Evolutionary conservation across 1,284 basidiomycete genomes (phyloP), one percentile per base, ranked within the genome.

Genomic region (Thelephora terrestris): DNA sequence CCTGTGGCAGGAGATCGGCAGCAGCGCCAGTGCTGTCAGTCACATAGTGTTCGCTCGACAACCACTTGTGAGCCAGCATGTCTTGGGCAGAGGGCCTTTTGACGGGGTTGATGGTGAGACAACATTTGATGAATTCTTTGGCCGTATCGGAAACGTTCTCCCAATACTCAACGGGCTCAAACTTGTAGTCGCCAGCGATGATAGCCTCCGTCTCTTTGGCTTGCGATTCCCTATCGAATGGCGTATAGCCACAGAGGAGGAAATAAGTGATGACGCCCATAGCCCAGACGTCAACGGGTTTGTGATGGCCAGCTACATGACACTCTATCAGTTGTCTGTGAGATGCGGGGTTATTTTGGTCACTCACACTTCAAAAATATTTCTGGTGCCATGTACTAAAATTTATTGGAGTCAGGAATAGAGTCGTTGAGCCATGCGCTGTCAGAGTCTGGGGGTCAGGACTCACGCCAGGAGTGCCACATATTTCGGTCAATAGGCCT

Each of bases 181-280:
- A 96, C 61, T 81, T 84, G 71, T 91, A 96, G 67, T 94, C 88
- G 18, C 91, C 93, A 2, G 78, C 78, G 51, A 92, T 81, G 71
- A 96, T 96, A 16, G 93, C 93, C 61, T 93, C 83, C 87, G 91
- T 92, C 66, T 93, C 91, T 55, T 81, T 77, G 60, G 84, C 83
- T 60, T 91, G 91, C 5, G 75, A 82, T 52, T 96, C 91, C 37
- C 90, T 81, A 65, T 97, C 93, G 64, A 95, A 95, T 1, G 91
- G 91, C 2, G 92, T 96, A 70, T 95, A 95, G 7, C 66, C 91
- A 46, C 91, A 92, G 46, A 96, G 82, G 5, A 96, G 71, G 81
- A 96, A 96, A 69, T 93, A 94, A 4, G 91, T 88, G 65, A 96
- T 92, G 48, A 97, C 93, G 49, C 93, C 93, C 78, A 96, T 93